A percentile compares a stretch with the other conserved stretches of the same genome.
Conservation (phyloP, 257 asterid genomes). For the Solanum infundibuliforme region DNA sequence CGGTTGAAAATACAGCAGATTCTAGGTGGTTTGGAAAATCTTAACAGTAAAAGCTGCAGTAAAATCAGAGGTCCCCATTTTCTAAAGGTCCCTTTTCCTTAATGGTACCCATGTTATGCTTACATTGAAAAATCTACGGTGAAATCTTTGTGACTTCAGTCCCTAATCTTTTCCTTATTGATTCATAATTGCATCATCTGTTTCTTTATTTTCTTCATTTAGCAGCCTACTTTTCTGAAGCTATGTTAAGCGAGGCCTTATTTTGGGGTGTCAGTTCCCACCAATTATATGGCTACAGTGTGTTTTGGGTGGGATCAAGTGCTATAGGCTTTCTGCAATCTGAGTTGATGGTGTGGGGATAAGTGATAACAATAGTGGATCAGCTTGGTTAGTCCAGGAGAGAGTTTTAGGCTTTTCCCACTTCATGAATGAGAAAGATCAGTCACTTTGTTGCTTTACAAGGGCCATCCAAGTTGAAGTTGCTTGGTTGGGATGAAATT, state of each 20-base stretch:
- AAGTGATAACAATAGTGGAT: neutral
- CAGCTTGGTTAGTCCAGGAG: neutral
- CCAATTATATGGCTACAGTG: neutral
- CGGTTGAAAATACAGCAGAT: constrained; percentile 82
- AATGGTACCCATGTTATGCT: constrained; percentile 11
- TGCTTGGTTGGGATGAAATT: neutral
- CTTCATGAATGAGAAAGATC: neutral
- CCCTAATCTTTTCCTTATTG: neutral
- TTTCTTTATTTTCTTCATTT: neutral
- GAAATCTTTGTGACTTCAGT: neutral
- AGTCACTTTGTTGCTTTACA: neutral
- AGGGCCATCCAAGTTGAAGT: neutral
- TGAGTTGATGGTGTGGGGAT: neutral
- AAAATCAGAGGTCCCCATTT: constrained; percentile 82
- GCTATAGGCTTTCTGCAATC: neutral
- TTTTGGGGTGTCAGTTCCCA: neutral
- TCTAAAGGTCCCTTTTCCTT: constrained; percentile 55
- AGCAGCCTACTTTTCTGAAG: neutral
- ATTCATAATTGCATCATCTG: neutral
- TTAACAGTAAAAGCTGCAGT: constrained; percentile 32
- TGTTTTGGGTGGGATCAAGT: neutral
- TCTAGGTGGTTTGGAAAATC: constrained; percentile 52
- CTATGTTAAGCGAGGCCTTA: neutral
- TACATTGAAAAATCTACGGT: neutral
- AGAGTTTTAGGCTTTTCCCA: neutral